Base-by-base conservation (phyloP, 2,329 filamentous ascomycete genomes). In the Penicillium sp. region DNA sequence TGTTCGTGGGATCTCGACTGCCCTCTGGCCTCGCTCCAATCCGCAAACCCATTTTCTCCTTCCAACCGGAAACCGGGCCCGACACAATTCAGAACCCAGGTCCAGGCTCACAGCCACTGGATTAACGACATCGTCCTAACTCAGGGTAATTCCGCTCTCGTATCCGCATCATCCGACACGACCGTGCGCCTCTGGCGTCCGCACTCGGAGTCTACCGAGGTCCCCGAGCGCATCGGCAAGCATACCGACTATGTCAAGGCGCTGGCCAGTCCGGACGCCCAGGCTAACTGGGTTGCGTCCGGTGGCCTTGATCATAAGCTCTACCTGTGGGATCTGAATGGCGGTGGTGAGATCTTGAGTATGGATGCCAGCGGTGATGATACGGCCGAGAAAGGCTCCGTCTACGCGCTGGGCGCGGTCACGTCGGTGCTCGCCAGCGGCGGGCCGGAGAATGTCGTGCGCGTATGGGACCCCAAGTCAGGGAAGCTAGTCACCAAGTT, bases 171-270 rank as follows among this genome's bases (percentile, higher is more conserved):
- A 4, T 95, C 92, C n/a, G 92, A 96, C 70, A 85, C 94, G 55
- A 91, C 90, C 8, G 91, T 96, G 68, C 94, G 95, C 72, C 76
- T 95, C 64, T 96, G 92, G 94, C 84, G 92, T 50, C 92, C 92
- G 6, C 78, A 85, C 56, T 81, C 82, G 6, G 75, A 80, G 22
- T 82, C 84, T 43, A 74, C 76, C 22, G 79, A 86, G 44, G 84
- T 87, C 9, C 86, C 89, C 5, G 81, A 84, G 58, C 90, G 89
- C 38, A 92, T 99, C 66, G 94, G 94, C 58, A 85, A 92, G 64
- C 94, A 99, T 72, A 87, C 86, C 64, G 94, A 99, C 77, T 99
- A 97, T 68, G 92, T 96, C 68, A 99, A 97, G 74, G 92, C 90
- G 61, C 81, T 99, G 33, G 90, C 92, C 16, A 88, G 89, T 7